A percentile compares a stretch with the other conserved stretches of the same genome.
Evolutionary conservation across 2,329 filamentous ascomycete genomes (phyloP).

Genomic region (Scolecobasidium constrictum): DNA sequence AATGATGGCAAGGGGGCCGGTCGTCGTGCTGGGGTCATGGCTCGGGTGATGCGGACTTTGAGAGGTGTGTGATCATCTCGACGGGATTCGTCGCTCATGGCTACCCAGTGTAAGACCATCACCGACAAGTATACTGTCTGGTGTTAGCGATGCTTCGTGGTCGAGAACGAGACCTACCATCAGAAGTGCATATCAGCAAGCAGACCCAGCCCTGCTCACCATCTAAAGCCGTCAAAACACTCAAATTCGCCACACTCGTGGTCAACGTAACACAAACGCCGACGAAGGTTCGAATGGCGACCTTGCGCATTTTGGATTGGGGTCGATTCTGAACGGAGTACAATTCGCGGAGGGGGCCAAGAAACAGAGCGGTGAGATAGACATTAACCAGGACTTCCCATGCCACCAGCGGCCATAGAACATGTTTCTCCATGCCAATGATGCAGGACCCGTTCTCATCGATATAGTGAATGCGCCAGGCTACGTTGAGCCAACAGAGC

Average conservation of each 20-base stretch:
- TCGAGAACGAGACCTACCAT: conserved; percentile 31
- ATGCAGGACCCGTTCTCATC: conserved; percentile 43
- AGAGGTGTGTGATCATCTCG: not conserved
- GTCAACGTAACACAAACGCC: conserved; percentile 46
- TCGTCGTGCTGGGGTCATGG: not conserved
- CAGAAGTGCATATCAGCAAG: conserved; percentile 53
- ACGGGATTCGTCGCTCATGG: conserved; percentile 11
- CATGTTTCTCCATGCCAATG: conserved; percentile 49
- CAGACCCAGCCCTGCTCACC: conserved; percentile 57
- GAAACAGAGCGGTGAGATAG: conserved; percentile 52
- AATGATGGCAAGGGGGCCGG: not conserved
- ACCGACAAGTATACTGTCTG: conserved; percentile 47
- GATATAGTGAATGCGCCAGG: conserved; percentile 48
- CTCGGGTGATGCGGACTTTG: not conserved
- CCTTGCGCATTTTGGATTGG: conserved; percentile 35
- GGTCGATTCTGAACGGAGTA: conserved; percentile 41
- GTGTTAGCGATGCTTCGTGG: not conserved
- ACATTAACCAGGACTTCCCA: conserved; percentile 52
- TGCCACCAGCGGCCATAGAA: conserved; percentile 50
- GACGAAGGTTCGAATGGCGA: conserved; percentile 49
- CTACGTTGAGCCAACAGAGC: conserved; percentile 47
- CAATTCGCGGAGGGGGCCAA: conserved; percentile 47
- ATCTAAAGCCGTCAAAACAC: conserved; percentile 45
- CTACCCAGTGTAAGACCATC: conserved; percentile 52
- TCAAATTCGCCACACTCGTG: conserved; percentile 49